Percentiles rank a stretch among this genome's conserved stretches.
Conservation (phyloP, 176 grass and related monocot genomes). For the Echinochloa phyllopogon region DNA sequence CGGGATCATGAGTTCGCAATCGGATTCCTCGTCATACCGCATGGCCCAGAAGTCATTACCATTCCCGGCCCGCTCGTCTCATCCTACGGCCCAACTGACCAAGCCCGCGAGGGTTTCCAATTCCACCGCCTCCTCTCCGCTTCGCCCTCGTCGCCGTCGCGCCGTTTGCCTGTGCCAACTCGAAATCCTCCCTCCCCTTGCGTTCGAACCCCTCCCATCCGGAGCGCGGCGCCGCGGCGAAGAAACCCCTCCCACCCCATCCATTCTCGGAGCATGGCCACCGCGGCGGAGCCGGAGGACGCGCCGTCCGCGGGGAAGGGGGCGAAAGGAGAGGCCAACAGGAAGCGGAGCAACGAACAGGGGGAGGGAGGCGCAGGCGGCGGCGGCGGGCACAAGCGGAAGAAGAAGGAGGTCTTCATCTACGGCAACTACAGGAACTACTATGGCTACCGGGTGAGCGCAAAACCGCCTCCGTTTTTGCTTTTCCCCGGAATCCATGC, state of each 20-base stretch:
- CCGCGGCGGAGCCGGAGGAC: constrained; percentile 30
- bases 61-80: no score
- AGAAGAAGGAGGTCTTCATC: constrained; percentile 66
- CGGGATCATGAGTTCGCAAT: no score
- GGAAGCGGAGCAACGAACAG: constrained; percentile 13
- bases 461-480: background rate
- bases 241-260: constrained; percentile 18
- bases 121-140: background rate
- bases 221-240: background rate
- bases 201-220: background rate
- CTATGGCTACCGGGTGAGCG: constrained; percentile 86
- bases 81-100: background rate
- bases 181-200: background rate
- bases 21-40: no score
- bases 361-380: background rate
- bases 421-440: constrained; percentile 96
- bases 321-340: background rate
- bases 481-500: background rate
- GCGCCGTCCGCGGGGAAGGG: constrained; percentile 28
- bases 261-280: constrained; percentile 38
- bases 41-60: no score
- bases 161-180: background rate
- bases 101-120: constrained; percentile 14
- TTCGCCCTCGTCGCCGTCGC: background rate
- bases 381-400: constrained; percentile 50